Conservation (phyloP, 2,329 filamentous ascomycete species). For the Pyrenochaeta sp. region DNA sequence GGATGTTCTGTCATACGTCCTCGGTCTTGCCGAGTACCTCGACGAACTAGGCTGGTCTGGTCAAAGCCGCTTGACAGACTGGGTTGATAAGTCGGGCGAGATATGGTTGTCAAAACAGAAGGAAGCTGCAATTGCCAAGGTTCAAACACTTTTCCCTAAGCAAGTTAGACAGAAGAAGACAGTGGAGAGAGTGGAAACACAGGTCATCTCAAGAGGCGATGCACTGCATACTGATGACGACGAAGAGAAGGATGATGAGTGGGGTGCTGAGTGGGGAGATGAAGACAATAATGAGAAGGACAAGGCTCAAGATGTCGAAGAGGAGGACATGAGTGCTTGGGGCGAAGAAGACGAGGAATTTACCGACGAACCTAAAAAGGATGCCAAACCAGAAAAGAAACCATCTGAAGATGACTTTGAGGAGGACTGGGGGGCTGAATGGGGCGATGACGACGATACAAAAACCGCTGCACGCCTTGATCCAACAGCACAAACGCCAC, state of each 20-base stretch:
- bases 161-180: slow-evolving; percentile 72
- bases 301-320: slow-evolving; percentile 42
- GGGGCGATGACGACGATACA: slow-evolving; percentile 71
- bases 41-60: slow-evolving; percentile 69
- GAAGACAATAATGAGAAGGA: slow-evolving; percentile 48
- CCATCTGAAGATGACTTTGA: slow-evolving; percentile 48
- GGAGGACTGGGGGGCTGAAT: slow-evolving; percentile 77
- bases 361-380: slow-evolving; percentile 24
- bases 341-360: slow-evolving; percentile 50
- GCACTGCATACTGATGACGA: slow-evolving; percentile 65
- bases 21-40: slow-evolving; percentile 69
- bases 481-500: slow-evolving; percentile 22
- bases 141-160: slow-evolving; percentile 71
- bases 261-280: slow-evolving; percentile 82
- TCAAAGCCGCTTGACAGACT: slow-evolving; percentile 71
- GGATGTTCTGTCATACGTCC: slow-evolving; percentile 69
- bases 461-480: slow-evolving; percentile 19
- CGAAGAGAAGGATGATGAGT: slow-evolving; percentile 63
- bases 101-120: slow-evolving; percentile 87
- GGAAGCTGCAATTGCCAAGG: slow-evolving; percentile 77
- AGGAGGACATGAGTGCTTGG: slow-evolving; percentile 60
- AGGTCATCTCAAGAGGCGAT: slow-evolving; percentile 75
- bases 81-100: slow-evolving; percentile 79
- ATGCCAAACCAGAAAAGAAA: slow-evolving; percentile 45
- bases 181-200: slow-evolving; percentile 86